A percentile compares a stretch with the other conserved stretches of the same genome.
phyloP scores from a whole-genome alignment of 176 grass and related monocot species.

The Echinochloa phyllopogon region DNA sequence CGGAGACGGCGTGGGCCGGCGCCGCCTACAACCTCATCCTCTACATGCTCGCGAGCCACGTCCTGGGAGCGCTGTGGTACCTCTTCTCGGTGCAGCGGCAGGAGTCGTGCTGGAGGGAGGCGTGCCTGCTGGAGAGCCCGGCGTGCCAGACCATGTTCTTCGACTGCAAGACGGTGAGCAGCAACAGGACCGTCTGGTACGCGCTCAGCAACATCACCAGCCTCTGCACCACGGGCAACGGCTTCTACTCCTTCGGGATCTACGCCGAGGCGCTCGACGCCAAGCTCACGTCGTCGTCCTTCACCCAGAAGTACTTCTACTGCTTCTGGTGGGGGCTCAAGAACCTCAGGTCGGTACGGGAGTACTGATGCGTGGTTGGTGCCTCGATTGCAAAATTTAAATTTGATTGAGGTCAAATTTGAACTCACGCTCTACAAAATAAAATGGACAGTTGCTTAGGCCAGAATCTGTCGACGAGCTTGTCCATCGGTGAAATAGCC shows the following conservation, averaged over 20 bases:
- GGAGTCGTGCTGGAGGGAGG: constrained; percentile 81
- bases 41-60: constrained; percentile 99
- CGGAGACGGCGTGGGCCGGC: constrained; percentile 88
- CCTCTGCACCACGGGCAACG: constrained; percentile 61
- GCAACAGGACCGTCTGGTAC: constrained; percentile 56
- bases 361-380: background rate
- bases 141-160: constrained; percentile 74
- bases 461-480: constrained; percentile 84
- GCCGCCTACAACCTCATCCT: constrained; percentile 97
- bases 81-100: constrained; percentile 84
- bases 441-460: constrained; percentile 66
- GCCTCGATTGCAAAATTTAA: background rate
- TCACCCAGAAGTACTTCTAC: constrained; percentile 93
- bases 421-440: background rate
- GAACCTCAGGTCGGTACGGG: constrained; percentile 75
- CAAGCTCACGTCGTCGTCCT: constrained; percentile 70
- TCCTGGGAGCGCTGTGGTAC: constrained; percentile 92
- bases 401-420: background rate
- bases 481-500: constrained; percentile 67
- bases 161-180: constrained; percentile 56
- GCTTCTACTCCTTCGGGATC: constrained; percentile 86
- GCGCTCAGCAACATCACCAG: constrained; percentile 55
- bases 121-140: constrained; percentile 55
- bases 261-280: constrained; percentile 69
- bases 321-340: constrained; percentile 99